Conservation (phyloP, 768 basidiomycete genomes). For the Phlebiopsis gigantea region DNA sequence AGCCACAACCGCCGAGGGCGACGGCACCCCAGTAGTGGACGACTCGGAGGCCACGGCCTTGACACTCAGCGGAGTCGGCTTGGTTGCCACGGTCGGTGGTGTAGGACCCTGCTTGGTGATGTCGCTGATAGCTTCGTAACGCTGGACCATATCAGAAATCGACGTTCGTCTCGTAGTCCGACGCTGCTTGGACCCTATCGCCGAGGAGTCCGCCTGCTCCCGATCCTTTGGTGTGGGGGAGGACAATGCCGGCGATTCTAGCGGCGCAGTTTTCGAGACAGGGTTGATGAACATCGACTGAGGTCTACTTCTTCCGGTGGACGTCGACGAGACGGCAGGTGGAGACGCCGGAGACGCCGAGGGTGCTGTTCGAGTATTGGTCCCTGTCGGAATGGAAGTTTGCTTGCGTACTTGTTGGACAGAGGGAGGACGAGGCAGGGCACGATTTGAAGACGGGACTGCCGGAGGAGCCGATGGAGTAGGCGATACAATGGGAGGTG, state of each 20-base stretch:
- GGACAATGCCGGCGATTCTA: constrained; percentile 30
- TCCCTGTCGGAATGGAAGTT: constrained; percentile 16
- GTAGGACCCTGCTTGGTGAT: constrained; percentile 1
- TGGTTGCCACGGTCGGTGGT: constrained; percentile 15
- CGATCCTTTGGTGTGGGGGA: constrained; percentile 25
- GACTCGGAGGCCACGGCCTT: constrained; percentile 5
- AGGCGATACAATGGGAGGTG: not conserved
- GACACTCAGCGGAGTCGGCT: constrained; percentile 9
- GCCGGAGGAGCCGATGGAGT: constrained; percentile 1
- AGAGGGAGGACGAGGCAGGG: constrained; percentile 14
- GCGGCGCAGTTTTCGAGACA: constrained; percentile 35
- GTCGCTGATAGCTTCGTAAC: constrained; percentile 63
- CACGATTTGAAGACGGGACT: not conserved
- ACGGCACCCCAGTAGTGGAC: constrained; percentile 10
- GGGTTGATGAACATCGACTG: constrained; percentile 81
- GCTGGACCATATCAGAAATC: constrained; percentile 83
- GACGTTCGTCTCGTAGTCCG: constrained; percentile 56
- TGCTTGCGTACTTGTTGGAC: constrained; percentile 29
- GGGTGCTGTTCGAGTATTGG: not conserved
- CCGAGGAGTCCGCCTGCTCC: constrained; percentile 37
- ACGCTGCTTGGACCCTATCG: constrained; percentile 22
- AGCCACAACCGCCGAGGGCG: constrained; percentile 22
- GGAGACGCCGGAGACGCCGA: constrained; percentile 11
- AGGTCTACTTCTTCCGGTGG: constrained; percentile 53
- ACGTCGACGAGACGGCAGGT: constrained; percentile 19